A percentile compares a stretch with the other conserved stretches of the same genome.
phyloP scores from a whole-genome alignment of 805 yeast species.

The Nakazawaea holstii region DNA sequence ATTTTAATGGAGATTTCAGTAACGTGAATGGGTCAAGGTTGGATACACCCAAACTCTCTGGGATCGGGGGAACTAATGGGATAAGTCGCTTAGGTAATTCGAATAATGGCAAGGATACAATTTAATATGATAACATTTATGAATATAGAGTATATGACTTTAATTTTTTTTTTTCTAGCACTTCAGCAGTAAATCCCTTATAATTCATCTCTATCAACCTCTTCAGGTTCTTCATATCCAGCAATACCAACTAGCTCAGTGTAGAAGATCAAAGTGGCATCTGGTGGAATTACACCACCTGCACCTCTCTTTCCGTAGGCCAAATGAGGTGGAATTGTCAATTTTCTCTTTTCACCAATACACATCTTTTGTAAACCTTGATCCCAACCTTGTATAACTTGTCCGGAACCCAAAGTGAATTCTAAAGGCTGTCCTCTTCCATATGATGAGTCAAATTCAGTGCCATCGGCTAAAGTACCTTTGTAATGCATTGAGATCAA shows the following conservation, averaged over 20 bases:
- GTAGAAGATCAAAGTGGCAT: constrained; percentile 64
- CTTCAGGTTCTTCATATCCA: constrained; percentile 19
- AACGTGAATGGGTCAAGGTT: constrained; percentile 1
- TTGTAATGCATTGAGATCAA: constrained; percentile 70
- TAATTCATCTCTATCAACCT: constrained; percentile 6
- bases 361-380: constrained; percentile 74
- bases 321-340: constrained; percentile 71
- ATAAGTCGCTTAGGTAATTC: neutral
- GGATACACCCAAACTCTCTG: constrained; percentile 9
- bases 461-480: constrained; percentile 64
- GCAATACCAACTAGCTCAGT: constrained; percentile 59
- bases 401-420: constrained; percentile 72
- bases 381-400: constrained; percentile 90
- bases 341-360: constrained; percentile 77
- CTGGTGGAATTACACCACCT: constrained; percentile 74
- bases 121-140: neutral
- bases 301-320: constrained; percentile 78
- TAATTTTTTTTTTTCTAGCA: neutral
- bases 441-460: constrained; percentile 70
- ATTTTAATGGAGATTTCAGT: constrained; percentile 12
- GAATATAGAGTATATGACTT: neutral
- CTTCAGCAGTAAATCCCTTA: neutral
- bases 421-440: constrained; percentile 60
- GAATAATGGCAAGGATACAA: constrained; percentile 4
- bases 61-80: neutral